Base-by-base conservation (phyloP, 345 rosid species). In the Adansonia digitata region DNA sequence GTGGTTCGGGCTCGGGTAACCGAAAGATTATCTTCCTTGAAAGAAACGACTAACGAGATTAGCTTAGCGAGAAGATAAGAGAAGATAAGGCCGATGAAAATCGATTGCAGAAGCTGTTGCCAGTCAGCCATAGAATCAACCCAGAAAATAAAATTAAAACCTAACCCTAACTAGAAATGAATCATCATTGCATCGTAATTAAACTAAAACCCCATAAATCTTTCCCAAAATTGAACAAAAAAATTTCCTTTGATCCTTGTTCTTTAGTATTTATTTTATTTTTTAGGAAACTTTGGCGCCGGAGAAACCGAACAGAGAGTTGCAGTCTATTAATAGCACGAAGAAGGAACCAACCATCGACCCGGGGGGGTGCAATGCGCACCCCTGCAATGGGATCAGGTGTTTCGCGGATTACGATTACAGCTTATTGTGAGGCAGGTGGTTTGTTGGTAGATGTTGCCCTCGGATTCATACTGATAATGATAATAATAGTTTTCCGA, bases 21-120 rank as follows among this genome's bases (percentile, higher is more conserved):
- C 40, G 86, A 71, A 78, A 94, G 89, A 64, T 88, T 91, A 62
- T 91, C 98, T 22, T 91, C 90, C 80, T 84, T 89, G 84, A 94
- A 92, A 51, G 97, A 82, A 73, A 91, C 84, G 74, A 92, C 89
- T 73, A 94, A 45, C 59, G 98, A 91, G 77, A 94, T 94, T 74
- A 94, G 85, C 80, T 91, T 94, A n/a, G 98, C 97, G 22, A 94
- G 76, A 42, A 94, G 95, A 82, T 88, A 94, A 39, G 98, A 89
- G 86, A 92, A 92, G 48, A 92, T 73, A 62, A 92, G 87, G 66
- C 95, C 97, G 5, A 94, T 51, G 84, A 94, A 37, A 45, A 92
- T 82, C 42, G 98, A 91, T 78, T 90, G 97, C 34, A 90, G 77
- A 45, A 91, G 84, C 43, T 85, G 90, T 51, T 87, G 88, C 97